phyloP scores from a whole-genome alignment of 371 early-diverging fungal species.

The Mucor racemosus region DNA sequence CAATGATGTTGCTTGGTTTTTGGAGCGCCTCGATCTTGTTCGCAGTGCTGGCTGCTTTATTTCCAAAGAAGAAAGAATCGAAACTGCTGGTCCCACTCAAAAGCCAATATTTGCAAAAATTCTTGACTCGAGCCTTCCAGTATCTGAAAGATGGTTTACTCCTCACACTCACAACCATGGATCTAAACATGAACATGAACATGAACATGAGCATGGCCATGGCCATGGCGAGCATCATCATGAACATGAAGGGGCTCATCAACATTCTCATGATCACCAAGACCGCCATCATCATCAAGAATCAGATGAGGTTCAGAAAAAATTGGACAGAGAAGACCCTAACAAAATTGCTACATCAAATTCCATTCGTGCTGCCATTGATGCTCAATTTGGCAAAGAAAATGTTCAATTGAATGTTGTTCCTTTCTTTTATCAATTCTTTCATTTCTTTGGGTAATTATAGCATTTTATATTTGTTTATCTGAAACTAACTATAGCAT shows the following conservation, averaged over 20 bases:
- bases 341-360: slow-evolving; percentile 12
- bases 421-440: slow-evolving; percentile 25
- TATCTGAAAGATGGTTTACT: slow-evolving; percentile 20
- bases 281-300: not conserved
- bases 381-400: slow-evolving; percentile 20
- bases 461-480: not conserved
- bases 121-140: slow-evolving; percentile 11
- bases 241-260: not conserved
- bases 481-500: not conserved
- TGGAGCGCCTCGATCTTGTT: slow-evolving; percentile 37
- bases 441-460: slow-evolving; percentile 28
- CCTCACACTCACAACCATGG: not conserved
- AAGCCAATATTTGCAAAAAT: slow-evolving; percentile 14
- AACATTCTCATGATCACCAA: not conserved
- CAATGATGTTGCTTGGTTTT: slow-evolving; percentile 20
- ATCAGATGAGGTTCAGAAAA: not conserved
- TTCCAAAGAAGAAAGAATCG: slow-evolving; percentile 4
- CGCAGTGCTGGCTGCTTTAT: slow-evolving; percentile 3
- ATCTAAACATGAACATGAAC: slow-evolving; percentile 1
- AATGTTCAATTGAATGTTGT: slow-evolving; percentile 12
- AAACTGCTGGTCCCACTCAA: slow-evolving; percentile 4
- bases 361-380: slow-evolving; percentile 14
- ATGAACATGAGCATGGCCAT: not conserved
- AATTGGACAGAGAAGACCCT: slow-evolving; percentile 9
- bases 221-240: not conserved